phyloP scores from a whole-genome alignment of 163 green algal genomes.

The Volvox carteri region DNA sequence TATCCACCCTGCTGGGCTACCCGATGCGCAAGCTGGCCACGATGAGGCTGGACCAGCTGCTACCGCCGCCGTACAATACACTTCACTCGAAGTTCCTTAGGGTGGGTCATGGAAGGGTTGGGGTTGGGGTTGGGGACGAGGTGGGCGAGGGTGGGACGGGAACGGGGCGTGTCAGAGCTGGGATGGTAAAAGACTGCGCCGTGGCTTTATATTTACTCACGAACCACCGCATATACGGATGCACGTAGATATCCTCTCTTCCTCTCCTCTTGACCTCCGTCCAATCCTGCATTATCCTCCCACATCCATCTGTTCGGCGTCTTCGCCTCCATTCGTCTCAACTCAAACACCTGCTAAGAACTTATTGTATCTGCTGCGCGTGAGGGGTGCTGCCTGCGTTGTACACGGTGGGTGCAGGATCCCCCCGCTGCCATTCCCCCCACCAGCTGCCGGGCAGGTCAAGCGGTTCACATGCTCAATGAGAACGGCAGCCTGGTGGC shows the following conservation, averaged over 20 bases:
- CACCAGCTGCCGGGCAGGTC: slow-evolving; percentile 54
- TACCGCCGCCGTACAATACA: slow-evolving; percentile 55
- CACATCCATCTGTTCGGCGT: no score
- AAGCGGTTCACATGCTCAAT: slow-evolving; percentile 44
- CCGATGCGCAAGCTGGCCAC: slow-evolving; percentile 45
- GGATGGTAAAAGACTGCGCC: neutral
- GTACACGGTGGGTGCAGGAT: no score
- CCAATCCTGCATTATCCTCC: no score
- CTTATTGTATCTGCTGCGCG: neutral
- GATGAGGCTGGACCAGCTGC: slow-evolving; percentile 58
- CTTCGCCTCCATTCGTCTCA: no score
- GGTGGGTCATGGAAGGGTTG: slow-evolving; percentile 10
- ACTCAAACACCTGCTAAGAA: no score
- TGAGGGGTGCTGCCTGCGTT: neutral
- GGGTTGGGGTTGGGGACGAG: neutral
- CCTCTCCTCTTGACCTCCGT: no score
- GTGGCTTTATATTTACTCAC: no score
- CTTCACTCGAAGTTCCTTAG: slow-evolving; percentile 63
- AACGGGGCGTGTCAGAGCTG: neutral
- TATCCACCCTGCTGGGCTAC: slow-evolving; percentile 52
- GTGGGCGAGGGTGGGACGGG: neutral
- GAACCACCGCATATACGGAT: no score
- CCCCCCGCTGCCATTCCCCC: slow-evolving; percentile 3
- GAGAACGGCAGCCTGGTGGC: slow-evolving; percentile 32
- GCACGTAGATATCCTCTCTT: no score